Percentiles rank a stretch among this genome's conserved stretches.
These are phyloP conservation scores for Saturnispora besseyi DNA, from an alignment of 805 yeast species.

Conservation along the genomic window DNA sequence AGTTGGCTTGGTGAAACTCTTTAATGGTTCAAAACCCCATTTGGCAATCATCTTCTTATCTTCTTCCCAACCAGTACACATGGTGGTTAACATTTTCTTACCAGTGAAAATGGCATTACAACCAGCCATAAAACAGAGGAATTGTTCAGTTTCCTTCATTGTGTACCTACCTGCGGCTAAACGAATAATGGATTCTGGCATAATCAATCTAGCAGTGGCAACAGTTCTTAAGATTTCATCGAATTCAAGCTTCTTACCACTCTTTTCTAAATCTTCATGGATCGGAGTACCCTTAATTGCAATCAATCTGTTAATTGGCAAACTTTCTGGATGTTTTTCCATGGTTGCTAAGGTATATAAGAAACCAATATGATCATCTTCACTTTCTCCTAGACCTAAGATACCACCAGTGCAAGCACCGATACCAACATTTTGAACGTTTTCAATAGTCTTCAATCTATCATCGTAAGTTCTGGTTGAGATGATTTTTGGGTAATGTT, in stretches of 20 bases:
- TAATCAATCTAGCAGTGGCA: conserved; percentile 65
- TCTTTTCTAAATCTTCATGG: conserved; percentile 39
- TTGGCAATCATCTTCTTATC: conserved; percentile 56
- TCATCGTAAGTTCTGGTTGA: conserved; percentile 66
- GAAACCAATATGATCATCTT: conserved; percentile 62
- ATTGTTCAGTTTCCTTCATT: conserved; percentile 70
- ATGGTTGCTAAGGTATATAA: conserved; percentile 57
- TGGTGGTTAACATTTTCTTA: conserved; percentile 70
- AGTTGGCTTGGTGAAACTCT: conserved; percentile 11
- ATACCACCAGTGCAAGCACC: conserved; percentile 76
- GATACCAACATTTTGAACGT: conserved; percentile 51
- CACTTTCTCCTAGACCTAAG: conserved; percentile 68
- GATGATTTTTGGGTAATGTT: conserved; percentile 65
- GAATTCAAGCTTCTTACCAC: conserved; percentile 38
- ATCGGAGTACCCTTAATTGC: conserved; percentile 74
- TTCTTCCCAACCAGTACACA: conserved; percentile 80
- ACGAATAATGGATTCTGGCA: conserved; percentile 65
- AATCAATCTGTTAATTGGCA: conserved; percentile 74
- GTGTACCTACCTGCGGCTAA: conserved; percentile 77
- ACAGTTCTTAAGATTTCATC: conserved; percentile 60
- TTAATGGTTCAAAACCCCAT: conserved; percentile 45
- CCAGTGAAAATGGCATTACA: conserved; percentile 79
- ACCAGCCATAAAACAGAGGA: conserved; percentile 68
- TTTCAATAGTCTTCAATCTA: conserved; percentile 54
- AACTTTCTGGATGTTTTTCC: conserved; percentile 68